These are phyloP conservation scores for Cunninghamia lanceolata DNA, from an alignment of 75 land plant genomes.

Conservation along the genomic window DNA sequence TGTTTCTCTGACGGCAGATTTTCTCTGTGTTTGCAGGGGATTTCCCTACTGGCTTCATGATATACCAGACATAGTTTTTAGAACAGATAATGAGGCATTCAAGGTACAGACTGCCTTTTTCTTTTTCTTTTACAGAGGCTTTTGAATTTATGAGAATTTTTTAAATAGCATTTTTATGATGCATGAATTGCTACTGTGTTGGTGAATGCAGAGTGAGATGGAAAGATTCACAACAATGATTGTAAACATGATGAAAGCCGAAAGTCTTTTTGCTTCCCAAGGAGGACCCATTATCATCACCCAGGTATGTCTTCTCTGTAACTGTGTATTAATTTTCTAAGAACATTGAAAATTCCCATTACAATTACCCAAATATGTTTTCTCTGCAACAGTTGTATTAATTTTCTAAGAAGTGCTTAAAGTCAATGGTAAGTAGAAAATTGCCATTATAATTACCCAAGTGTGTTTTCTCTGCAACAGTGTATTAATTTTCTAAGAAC, in stretches of 20 bases:
- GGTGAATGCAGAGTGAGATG: conserved; percentile 41
- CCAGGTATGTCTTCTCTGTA: conserved; percentile 33
- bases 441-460: too few species aligned
- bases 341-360: too few species aligned
- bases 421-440: too few species aligned
- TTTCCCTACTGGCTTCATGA: conserved; percentile 80
- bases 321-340: too few species aligned
- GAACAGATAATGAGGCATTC: conserved; percentile 77
- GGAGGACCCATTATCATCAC: conserved; percentile 73
- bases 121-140: background rate
- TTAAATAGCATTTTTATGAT: background rate
- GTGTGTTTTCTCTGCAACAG: too few species aligned
- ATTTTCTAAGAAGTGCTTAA: too few species aligned
- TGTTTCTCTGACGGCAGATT: background rate
- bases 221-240: conserved; percentile 32
- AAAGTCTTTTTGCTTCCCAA: conserved; percentile 46
- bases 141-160: background rate
- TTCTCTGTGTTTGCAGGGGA: conserved; percentile 38
- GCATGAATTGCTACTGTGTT: background rate
- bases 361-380: too few species aligned
- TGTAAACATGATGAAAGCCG: conserved; percentile 45
- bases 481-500: too few species aligned
- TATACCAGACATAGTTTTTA: conserved; percentile 53
- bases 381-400: too few species aligned
- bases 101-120: conserved; percentile 32